phyloP scores from a whole-genome alignment of 306 rosid genomes.

The Prunus kanzakura region DNA sequence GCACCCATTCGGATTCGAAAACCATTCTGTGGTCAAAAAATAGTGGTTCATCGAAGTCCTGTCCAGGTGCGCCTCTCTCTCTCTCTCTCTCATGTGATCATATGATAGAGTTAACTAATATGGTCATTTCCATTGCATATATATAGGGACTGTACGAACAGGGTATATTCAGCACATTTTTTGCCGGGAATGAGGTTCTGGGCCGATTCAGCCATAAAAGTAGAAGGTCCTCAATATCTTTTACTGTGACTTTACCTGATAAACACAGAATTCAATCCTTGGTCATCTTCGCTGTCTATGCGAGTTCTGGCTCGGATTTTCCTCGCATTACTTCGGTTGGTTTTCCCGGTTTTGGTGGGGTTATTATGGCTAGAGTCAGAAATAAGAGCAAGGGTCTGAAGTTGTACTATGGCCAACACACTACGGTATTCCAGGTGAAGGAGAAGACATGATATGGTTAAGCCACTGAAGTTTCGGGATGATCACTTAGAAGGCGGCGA shows the following conservation, averaged over 20 bases:
- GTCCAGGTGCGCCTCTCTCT: background rate
- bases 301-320: too few relatives aligned
- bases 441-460: slow-evolving; percentile 13
- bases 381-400: slow-evolving; percentile 5
- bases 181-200: background rate
- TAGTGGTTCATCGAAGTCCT: background rate
- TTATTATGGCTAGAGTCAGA: too few relatives aligned
- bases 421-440: background rate
- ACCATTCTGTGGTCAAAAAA: too few relatives aligned
- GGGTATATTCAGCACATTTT: slow-evolving; percentile 3
- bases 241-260: background rate
- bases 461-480: background rate
- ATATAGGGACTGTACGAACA: background rate
- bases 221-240: background rate
- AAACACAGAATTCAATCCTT: too few relatives aligned
- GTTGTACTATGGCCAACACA: background rate
- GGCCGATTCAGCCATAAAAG: background rate
- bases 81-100: too few relatives aligned
- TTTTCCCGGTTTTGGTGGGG: too few relatives aligned
- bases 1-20: background rate
- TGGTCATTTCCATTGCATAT: background rate
- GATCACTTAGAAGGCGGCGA: too few relatives aligned
- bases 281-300: too few relatives aligned
- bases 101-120: background rate
- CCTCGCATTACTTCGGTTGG: too few relatives aligned